Base-by-base conservation (phyloP, 345 rosid species). In the Euphorbia lathyris region DNA sequence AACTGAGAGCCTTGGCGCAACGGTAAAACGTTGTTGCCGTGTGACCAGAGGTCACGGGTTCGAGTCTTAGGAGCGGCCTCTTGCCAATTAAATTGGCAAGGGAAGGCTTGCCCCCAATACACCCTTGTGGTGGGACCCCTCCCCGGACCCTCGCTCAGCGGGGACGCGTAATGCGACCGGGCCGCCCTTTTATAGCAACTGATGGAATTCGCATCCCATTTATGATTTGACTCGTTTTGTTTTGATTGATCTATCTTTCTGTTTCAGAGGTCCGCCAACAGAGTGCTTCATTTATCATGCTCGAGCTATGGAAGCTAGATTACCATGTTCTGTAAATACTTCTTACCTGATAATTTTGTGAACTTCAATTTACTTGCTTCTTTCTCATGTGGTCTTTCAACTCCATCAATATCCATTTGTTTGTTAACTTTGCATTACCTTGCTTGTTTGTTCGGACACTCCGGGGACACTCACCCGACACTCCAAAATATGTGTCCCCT, bases 221-320 rank as follows among this genome's bases (percentile, higher is more conserved):
- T 20, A 56, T 42, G 26, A 36, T 30, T 32, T 20, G 4, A 30
- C 19, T 13, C 14, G 20, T 34, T 43, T 25, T 13, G 17, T 58
- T 14, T 58, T 67, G 32, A 68, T 72, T 67, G 23, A 58, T 25
- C 13, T 47, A 34, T 74, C 65, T 70, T 73, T 72, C 58, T 74
- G 25, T 86, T 80, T 64, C 88, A 95, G 94, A 79, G 99, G 98
- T 71, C 98, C 98, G 20, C 97, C 97, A 43, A 95, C 99, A 50
- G 91, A 95, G 76, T 92, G 98, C 74, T 86, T 84, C 69, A 76
- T 95, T 74, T 85, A 87, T 79, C 98, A 84, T 81, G 99, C 98
- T 68, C 92, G 97, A 66, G 98, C 97, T 7, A 72, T 82, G 19
- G 83, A 87, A 76, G 82, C 82, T 78, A 87, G 76, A 81, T 74